phyloP scores from a whole-genome alignment of 78 protist genomes.

The Tieghemostelium lacteum region DNA sequence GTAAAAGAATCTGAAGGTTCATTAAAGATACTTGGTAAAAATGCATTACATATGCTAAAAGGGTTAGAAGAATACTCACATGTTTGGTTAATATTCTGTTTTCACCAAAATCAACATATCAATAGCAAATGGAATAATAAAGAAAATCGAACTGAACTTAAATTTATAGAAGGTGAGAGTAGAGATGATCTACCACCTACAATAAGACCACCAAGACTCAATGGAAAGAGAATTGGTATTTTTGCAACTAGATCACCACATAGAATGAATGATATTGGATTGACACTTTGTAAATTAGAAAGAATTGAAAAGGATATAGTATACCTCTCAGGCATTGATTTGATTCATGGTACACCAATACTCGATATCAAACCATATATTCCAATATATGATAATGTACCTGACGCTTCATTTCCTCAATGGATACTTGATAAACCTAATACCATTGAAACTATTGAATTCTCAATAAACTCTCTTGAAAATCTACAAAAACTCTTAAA shows the following conservation, averaged over 20 bases:
- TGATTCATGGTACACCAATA: constrained; percentile 91
- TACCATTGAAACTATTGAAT: constrained; percentile 3
- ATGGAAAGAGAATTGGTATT: constrained; percentile 53
- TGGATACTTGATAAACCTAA: constrained; percentile 48
- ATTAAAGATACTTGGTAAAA: constrained; percentile 13
- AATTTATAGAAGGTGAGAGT: neutral
- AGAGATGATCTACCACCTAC: constrained; percentile 8
- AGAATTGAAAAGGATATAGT: constrained; percentile 52
- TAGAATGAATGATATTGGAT: constrained; percentile 60
- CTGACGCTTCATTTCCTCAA: constrained; percentile 35
- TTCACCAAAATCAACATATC: constrained; percentile 42
- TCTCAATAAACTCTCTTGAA: constrained; percentile 11
- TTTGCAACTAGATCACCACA: constrained; percentile 73
- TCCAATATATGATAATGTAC: constrained; percentile 59
- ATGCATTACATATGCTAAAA: constrained; percentile 18
- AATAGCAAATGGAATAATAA: neutral
- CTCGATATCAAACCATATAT: constrained; percentile 90
- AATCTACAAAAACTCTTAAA: neutral
- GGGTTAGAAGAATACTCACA: constrained; percentile 76
- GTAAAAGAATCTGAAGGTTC: constrained; percentile 50
- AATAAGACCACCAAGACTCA: constrained; percentile 64
- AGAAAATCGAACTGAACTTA: neutral
- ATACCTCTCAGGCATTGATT: constrained; percentile 84
- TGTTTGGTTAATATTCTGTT: constrained; percentile 88
- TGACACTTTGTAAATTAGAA: constrained; percentile 61